Conservation (phyloP, 305 asterid species). For the Nicotiana rustica region DNA sequence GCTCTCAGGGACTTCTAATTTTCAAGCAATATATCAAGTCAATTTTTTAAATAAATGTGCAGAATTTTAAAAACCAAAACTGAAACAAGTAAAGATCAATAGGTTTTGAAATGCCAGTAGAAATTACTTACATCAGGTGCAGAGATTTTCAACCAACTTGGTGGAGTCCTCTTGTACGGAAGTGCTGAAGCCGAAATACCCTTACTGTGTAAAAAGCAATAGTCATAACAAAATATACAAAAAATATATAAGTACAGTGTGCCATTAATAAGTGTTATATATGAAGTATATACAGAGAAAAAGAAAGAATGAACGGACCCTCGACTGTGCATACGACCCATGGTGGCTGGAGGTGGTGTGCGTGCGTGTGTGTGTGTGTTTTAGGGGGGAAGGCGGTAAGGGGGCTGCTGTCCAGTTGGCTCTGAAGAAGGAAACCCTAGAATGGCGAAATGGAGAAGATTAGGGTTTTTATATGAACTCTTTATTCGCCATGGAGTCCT, state of each 20-base stretch:
- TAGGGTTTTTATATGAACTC: background rate
- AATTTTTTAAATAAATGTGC: background rate
- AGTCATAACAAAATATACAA: background rate
- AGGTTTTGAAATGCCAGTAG: background rate
- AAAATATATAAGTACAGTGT: background rate
- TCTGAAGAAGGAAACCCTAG: constrained; percentile 33
- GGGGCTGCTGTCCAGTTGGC: constrained; percentile 15
- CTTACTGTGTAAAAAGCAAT: constrained; percentile 41
- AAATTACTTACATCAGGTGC: constrained; percentile 44
- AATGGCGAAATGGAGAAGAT: background rate
- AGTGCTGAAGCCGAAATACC: constrained; percentile 53
- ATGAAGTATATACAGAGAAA: background rate
- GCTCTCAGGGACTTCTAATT: too few species aligned
- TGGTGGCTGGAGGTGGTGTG: constrained; percentile 31
- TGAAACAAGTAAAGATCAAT: background rate
- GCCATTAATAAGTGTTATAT: background rate
- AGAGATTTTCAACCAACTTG: constrained; percentile 52
- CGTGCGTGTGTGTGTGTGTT: background rate
- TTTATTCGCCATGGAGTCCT: constrained; percentile 31
- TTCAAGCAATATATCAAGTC: background rate
- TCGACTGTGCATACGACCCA: constrained; percentile 53
- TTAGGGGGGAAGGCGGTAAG: background rate
- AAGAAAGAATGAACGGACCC: constrained; percentile 36
- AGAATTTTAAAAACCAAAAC: background rate
- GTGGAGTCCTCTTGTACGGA: constrained; percentile 54